phyloP scores from a whole-genome alignment of 2,329 filamentous ascomycete genomes.

The Aureobasidium sp. region DNA sequence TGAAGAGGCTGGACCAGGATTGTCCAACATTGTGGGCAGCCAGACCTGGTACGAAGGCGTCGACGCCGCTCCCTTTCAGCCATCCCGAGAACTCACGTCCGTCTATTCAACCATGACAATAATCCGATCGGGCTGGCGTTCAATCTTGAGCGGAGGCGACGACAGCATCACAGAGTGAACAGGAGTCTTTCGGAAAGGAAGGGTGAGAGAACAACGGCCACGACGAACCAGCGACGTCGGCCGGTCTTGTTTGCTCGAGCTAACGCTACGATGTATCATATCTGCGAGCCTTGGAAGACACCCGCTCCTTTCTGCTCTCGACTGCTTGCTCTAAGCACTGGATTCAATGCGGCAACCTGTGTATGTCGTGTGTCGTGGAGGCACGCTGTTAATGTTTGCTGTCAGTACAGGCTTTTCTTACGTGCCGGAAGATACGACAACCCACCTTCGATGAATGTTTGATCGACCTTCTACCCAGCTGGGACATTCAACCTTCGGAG shows the following conservation, averaged over 20 bases:
- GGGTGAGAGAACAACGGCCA: background rate
- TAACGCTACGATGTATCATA: background rate
- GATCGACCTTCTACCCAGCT: background rate
- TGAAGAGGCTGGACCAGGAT: background rate
- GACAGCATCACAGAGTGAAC: background rate
- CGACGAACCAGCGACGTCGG: background rate
- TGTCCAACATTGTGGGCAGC: background rate
- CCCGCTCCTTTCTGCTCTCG: background rate
- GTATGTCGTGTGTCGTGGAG: background rate
- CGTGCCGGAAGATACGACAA: background rate
- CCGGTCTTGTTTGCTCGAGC: background rate
- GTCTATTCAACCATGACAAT: background rate
- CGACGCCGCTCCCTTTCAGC: background rate
- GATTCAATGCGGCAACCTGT: background rate
- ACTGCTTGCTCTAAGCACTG: background rate
- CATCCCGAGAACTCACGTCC: background rate
- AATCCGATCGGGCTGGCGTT: background rate
- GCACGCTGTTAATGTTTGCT: background rate
- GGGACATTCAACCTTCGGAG: background rate
- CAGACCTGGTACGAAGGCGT: background rate
- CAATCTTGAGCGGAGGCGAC: background rate
- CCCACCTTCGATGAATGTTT: background rate
- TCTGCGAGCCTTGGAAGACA: background rate
- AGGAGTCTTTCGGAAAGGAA: background rate
- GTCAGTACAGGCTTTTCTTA: background rate